Evolutionary conservation across 2,329 filamentous ascomycete species (phyloP), one percentile per base, ranked within the genome.

Genomic region (Cordyceps javanica): DNA sequence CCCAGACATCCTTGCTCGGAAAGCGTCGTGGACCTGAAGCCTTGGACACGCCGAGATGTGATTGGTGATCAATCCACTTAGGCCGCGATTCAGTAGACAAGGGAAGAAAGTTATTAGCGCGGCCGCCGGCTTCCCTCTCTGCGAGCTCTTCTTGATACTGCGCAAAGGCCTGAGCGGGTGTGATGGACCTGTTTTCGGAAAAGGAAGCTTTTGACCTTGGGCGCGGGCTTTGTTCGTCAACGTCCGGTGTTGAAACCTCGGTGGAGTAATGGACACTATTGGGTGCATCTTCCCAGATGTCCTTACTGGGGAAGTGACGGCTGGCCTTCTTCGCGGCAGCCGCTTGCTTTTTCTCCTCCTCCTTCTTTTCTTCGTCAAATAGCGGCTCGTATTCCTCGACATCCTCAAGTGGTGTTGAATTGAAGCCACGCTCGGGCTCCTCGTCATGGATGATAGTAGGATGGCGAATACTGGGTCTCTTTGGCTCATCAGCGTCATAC

Each of bases 231-330:
- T 66, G 66, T 30, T 70, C 74, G 59, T 60, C 72, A 62, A 68
- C 75, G 63, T 69, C 89, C 1, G 91, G 91, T 0, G 90, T 94
- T 3, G 88, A 90, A 8, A 97, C 93, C 60, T 90, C 91, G 3
- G 92, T 86, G 34, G 83, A 87, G 67, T 82, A 85, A 66, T 94
- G 86, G 54, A 90, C 79, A 72, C 91, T 96, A 67, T 86, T 88
- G 4, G 95, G 94, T 0, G 91, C 88, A 70, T 99, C 95, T 75
- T 99, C 94, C 94, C 94, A 99, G 41, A 97, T 84, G 69, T 99
- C 94, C 70, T 92, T 89, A 71, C 92, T 97, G 1, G 94, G 94
- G 72, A 99, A 99, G 61, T 82, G 73, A 60, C 88, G 87, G 62
- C 84, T 82, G 60, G 80, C 75, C 62, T 83, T 78, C 62, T 79